Evolutionary conservation across 805 yeast genomes (phyloP).

Genomic region (Alloascoidea hylecoeti): DNA sequence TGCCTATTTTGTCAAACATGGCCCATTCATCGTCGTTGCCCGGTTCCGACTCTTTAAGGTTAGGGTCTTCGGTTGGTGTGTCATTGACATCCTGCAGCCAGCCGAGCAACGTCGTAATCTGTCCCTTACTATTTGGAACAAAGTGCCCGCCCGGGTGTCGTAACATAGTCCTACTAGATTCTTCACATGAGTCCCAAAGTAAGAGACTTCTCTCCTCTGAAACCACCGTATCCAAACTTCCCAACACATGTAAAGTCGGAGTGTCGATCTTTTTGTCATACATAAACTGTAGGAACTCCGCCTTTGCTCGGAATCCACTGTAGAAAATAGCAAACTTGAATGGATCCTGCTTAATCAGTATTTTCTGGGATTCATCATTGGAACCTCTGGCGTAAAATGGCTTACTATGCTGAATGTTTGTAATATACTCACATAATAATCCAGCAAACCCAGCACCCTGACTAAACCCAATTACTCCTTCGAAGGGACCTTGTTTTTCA

Average conservation of each 20-base stretch:
- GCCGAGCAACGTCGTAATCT: constrained; percentile 16
- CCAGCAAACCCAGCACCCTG: constrained; percentile 91
- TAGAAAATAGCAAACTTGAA: constrained; percentile 67
- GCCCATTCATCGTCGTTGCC: constrained; percentile 19
- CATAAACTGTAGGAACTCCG: constrained; percentile 14
- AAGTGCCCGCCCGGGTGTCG: constrained; percentile 96
- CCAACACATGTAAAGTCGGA: constrained; percentile 63
- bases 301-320: constrained; percentile 35
- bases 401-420: constrained; percentile 32
- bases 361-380: too few relatives aligned
- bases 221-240: constrained; percentile 80
- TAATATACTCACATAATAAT: constrained; percentile 44
- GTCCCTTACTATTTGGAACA: constrained; percentile 76
- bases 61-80: not conserved
- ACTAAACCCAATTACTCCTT: constrained; percentile 82
- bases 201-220: constrained; percentile 54
- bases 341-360: constrained; percentile 24
- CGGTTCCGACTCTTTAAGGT: not conserved
- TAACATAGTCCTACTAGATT: constrained; percentile 27
- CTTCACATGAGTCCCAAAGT: constrained; percentile 36
- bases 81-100: constrained; percentile 11
- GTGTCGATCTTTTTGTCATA: constrained; percentile 17
- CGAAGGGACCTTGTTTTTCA: constrained; percentile 62
- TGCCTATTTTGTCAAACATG: constrained; percentile 20
- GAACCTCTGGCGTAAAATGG: too few relatives aligned